Conservation (phyloP, 2,329 filamentous ascomycete species). For the Chaetoscypha palmicola region DNA sequence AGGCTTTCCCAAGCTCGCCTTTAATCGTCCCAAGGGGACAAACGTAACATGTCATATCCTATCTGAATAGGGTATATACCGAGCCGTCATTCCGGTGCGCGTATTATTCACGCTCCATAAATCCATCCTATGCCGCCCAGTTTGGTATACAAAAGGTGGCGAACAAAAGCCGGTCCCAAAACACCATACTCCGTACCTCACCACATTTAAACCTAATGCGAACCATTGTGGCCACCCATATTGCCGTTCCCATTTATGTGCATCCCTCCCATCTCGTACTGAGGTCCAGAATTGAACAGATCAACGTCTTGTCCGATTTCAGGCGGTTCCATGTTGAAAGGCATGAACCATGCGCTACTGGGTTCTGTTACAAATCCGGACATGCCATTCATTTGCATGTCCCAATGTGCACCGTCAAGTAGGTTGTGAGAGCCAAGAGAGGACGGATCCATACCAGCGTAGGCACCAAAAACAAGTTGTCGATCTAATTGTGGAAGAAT, state of each 20-base stretch:
- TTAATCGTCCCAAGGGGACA: too few relatives aligned
- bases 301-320: slow-evolving; percentile 45
- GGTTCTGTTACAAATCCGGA: slow-evolving; percentile 34
- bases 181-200: slow-evolving; percentile 10
- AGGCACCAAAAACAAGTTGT: slow-evolving; percentile 70
- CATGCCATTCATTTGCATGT: slow-evolving; percentile 26
- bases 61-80: too few relatives aligned
- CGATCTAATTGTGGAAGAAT: slow-evolving; percentile 65
- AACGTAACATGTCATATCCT: too few relatives aligned
- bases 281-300: slow-evolving; percentile 18
- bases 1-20: too few relatives aligned
- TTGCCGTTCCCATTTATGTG: slow-evolving; percentile 20
- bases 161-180: background rate
- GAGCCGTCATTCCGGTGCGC: too few relatives aligned
- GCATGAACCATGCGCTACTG: slow-evolving; percentile 79
- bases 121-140: background rate
- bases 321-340: slow-evolving; percentile 82
- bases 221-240: slow-evolving; percentile 31
- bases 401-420: slow-evolving; percentile 25
- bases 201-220: slow-evolving; percentile 2
- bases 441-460: slow-evolving; percentile 45
- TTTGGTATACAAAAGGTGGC: background rate
- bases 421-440: slow-evolving; percentile 22
- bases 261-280: slow-evolving; percentile 22
- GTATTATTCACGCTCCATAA: too few relatives aligned